These are phyloP conservation scores for Anastatica hierochuntica DNA, from an alignment of 345 rosid species.

Conservation along the genomic window DNA sequence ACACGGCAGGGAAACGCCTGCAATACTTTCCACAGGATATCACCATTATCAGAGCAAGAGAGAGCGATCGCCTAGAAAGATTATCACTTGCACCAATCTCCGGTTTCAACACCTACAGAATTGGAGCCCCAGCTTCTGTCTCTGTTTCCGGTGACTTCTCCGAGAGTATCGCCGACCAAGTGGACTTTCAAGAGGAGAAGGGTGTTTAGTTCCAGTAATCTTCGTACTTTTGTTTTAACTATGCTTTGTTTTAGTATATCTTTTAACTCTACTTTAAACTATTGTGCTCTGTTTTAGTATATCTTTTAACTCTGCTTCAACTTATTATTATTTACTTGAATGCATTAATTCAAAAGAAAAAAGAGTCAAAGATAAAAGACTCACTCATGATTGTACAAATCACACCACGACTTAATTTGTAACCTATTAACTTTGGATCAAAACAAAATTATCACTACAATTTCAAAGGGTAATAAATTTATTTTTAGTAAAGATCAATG, in stretches of 20 bases:
- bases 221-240: too few species aligned
- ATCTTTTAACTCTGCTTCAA: neutral
- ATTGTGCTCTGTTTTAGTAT: neutral
- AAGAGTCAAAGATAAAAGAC: neutral
- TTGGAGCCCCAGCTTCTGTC: constrained; percentile 86
- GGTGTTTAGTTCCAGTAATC: constrained; percentile 12
- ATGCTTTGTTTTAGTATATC: too few species aligned
- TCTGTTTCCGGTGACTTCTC: constrained; percentile 83
- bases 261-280: neutral
- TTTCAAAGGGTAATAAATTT: too few species aligned
- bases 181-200: constrained; percentile 6
- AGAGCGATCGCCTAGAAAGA: constrained; percentile 82
- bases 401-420: too few species aligned
- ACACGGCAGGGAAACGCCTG: constrained; percentile 22
- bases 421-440: too few species aligned
- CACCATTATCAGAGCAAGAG: constrained; percentile 77
- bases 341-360: neutral
- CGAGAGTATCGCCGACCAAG: constrained; percentile 35
- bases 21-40: constrained; percentile 53
- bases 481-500: too few species aligned
- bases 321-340: neutral
- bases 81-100: constrained; percentile 79
- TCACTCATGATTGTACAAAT: neutral
- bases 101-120: constrained; percentile 74
- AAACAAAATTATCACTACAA: too few species aligned